Base-by-base conservation (phyloP, 2,329 filamentous ascomycete species). In the Alternaria sp. region DNA sequence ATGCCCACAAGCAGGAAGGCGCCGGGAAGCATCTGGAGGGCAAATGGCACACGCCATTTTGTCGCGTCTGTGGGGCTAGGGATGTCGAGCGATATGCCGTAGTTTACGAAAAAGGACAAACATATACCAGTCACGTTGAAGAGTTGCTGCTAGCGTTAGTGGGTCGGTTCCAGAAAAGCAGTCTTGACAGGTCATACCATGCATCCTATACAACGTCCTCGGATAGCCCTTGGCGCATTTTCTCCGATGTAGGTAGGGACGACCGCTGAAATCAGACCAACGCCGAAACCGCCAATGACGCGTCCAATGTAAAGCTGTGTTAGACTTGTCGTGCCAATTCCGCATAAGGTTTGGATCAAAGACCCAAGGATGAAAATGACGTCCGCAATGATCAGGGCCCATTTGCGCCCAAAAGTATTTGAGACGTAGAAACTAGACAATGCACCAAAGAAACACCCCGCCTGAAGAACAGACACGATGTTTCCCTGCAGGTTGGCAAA, bases 21-120 rank as follows among this genome's bases (percentile, higher is more conserved):
- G 15, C 84, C 85, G 0, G 85, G 85, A 1, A 87, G 77, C 58
- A 86, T 83, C 71, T 87, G 85, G 10, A 87, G 76, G 2, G 82
- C 84, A 21, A 87, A 84, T 0, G 85, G 85, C 5, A 86, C 77
- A 8, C 84, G 81, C 85, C 85, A 87, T 73, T 86, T 85, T n/a
- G 78, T 80, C 3, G 83, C 81, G 40, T 80, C 79, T 5, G 79
- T 73, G 6, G 63, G 59, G 11, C 72, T 61, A n/a, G 76, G 78
- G 56, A 86, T 81, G 52, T 82, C 80, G 25, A 81, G 74, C 19
- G 80, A 73, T 49, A 85, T 84, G 36, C 84, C 84, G 65, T 85
- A 86, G 71, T 86, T 84, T 57, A 86, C 80, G 76, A 85, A 86
- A 76, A 85, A 86, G 36, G 82, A 81, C 17, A 85, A 73, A 54